Evolutionary conservation across 2,329 filamentous ascomycete species (phyloP).

Genomic region (Fusarium guadeloupense): DNA sequence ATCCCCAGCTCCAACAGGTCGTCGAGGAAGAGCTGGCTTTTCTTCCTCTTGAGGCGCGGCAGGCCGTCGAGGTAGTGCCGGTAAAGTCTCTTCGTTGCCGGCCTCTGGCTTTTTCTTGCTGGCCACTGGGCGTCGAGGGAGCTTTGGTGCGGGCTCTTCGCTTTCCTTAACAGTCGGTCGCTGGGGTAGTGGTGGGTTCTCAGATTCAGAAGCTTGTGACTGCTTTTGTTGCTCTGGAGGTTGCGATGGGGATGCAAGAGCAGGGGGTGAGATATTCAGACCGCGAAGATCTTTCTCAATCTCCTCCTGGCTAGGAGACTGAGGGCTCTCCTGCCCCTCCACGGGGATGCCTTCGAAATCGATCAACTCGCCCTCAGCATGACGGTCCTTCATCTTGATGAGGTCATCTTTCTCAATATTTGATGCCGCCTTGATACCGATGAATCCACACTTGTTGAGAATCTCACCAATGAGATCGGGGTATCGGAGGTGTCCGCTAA

Average conservation of each 20-base stretch:
- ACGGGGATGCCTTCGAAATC: conserved; percentile 40
- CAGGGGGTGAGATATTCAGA: conserved; percentile 44
- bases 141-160: conserved; percentile 12
- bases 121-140: conserved; percentile 17
- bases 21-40: conserved; percentile 21
- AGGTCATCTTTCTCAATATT: conserved; percentile 63
- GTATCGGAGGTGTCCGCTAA: conserved; percentile 64
- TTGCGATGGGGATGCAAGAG: conserved; percentile 32
- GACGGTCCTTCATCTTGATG: conserved; percentile 56
- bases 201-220: neutral
- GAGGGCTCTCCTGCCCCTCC: conserved; percentile 19
- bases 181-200: conserved; percentile 29
- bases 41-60: conserved; percentile 14
- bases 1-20: conserved; percentile 15
- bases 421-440: conserved; percentile 54
- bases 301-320: conserved; percentile 20
- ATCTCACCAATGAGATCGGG: conserved; percentile 62
- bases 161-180: conserved; percentile 2
- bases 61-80: conserved; percentile 28
- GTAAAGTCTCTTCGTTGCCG: neutral
- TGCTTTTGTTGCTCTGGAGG: conserved; percentile 16
- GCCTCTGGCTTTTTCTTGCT: conserved; percentile 2
- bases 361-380: conserved; percentile 46
- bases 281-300: conserved; percentile 42
- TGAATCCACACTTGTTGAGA: conserved; percentile 61